Percentiles rank a stretch among this genome's conserved stretches.
Evolutionary conservation across 2,329 filamentous ascomycete genomes (phyloP).

Genomic region (Arthrobotrys conoides): DNA sequence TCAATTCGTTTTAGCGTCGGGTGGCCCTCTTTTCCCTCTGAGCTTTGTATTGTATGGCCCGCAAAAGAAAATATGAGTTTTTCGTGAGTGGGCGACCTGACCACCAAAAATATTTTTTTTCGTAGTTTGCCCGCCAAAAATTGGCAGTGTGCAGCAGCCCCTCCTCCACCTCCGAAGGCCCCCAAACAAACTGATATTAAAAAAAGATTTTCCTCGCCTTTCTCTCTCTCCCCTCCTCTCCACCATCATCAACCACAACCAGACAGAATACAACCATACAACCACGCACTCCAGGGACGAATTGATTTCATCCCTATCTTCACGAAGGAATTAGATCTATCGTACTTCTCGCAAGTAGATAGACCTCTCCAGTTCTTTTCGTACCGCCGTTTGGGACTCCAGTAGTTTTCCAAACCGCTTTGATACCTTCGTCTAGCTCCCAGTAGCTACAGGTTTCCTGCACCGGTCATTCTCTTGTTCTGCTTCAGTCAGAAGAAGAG

Average conservation of each 20-base stretch:
- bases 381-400: slow-evolving; percentile 53
- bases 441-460: slow-evolving; percentile 58
- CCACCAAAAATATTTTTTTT: slow-evolving; percentile 23
- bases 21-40: not conserved
- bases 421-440: slow-evolving; percentile 38
- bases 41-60: not conserved
- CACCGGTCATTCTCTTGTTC: slow-evolving; percentile 48
- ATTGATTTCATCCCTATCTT: slow-evolving; percentile 57
- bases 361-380: slow-evolving; percentile 53
- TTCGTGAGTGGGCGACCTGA: slow-evolving; percentile 17
- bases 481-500: slow-evolving; percentile 56
- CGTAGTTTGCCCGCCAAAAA: not conserved
- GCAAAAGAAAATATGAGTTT: slow-evolving; percentile 36
- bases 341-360: slow-evolving; percentile 54
- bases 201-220: slow-evolving; percentile 54
- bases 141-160: slow-evolving; percentile 8
- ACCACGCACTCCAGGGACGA: slow-evolving; percentile 38
- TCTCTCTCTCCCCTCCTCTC: slow-evolving; percentile 21
- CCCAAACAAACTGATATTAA: slow-evolving; percentile 24
- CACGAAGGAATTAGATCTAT: slow-evolving; percentile 45
- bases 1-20: slow-evolving; percentile 35
- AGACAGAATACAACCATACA: slow-evolving; percentile 24
- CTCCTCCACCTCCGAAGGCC: slow-evolving; percentile 30
- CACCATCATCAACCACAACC: slow-evolving; percentile 38
- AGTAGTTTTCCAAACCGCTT: slow-evolving; percentile 52